These are phyloP conservation scores for Brassica nigra DNA, from an alignment of 345 rosid species.

Conservation along the genomic window DNA sequence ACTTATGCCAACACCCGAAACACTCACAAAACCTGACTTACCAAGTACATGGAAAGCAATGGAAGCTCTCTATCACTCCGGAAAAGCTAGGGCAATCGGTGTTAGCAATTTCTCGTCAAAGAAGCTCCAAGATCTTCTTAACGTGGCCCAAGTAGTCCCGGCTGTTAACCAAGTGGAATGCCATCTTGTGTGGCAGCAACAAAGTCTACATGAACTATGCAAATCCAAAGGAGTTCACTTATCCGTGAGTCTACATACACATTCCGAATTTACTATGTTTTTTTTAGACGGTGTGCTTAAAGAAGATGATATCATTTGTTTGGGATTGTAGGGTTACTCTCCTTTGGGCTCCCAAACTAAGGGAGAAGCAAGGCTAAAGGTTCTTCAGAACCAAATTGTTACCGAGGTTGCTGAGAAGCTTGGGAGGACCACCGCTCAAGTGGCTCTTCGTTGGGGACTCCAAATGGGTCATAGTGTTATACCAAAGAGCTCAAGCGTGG, in stretches of 20 bases:
- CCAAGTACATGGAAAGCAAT: slow-evolving; percentile 67
- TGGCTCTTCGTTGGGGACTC: slow-evolving; percentile 68
- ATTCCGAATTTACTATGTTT: slow-evolving; percentile 27
- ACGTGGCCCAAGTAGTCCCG: slow-evolving; percentile 46
- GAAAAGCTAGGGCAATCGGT: slow-evolving; percentile 64
- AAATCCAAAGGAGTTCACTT: slow-evolving; percentile 63
- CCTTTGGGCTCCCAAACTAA: slow-evolving; percentile 61
- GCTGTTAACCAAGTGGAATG: slow-evolving; percentile 66
- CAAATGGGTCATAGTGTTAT: slow-evolving; percentile 63
- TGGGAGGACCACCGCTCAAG: slow-evolving; percentile 59
- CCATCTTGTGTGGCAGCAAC: slow-evolving; percentile 65
- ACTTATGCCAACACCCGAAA: slow-evolving; percentile 40
- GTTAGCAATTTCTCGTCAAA: slow-evolving; percentile 61
- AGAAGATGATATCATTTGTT: background rate
- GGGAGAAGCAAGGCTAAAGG: slow-evolving; percentile 38
- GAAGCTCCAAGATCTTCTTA: slow-evolving; percentile 54
- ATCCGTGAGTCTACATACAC: slow-evolving; percentile 44
- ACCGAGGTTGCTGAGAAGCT: slow-evolving; percentile 52
- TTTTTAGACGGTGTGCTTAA: background rate
- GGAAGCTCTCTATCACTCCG: slow-evolving; percentile 63
- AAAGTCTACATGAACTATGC: slow-evolving; percentile 53
- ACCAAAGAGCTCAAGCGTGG: slow-evolving; percentile 59
- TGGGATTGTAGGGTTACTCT: slow-evolving; percentile 52
- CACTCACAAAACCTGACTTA: slow-evolving; percentile 50
- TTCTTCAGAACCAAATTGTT: slow-evolving; percentile 49